These are phyloP conservation scores for Phoma sp. DNA, from an alignment of 2,329 filamentous ascomycete species.

Conservation along the genomic window DNA sequence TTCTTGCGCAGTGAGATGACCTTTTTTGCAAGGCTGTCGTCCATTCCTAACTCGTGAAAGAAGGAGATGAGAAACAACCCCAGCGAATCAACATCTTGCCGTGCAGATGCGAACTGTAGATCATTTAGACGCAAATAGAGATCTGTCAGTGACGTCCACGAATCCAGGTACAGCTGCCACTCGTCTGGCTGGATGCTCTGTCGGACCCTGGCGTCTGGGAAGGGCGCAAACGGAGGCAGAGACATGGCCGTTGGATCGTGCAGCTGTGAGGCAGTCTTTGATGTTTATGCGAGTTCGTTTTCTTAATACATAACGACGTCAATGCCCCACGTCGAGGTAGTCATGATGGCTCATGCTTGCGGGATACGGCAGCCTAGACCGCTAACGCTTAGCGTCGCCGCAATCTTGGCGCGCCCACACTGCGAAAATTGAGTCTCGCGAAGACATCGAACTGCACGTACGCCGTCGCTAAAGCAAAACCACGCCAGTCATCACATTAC, in stretches of 20 bases:
- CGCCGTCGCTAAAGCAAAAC: conserved; percentile 38
- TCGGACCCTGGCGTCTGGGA: conserved; percentile 74
- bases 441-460: conserved; percentile 33
- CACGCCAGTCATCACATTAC: conserved; percentile 63
- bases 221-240: conserved; percentile 77
- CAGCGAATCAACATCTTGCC: conserved; percentile 66
- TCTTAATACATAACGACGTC: conserved; percentile 19
- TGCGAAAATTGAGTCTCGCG: conserved; percentile 20
- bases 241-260: conserved; percentile 42
- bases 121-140: conserved; percentile 68
- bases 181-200: conserved; percentile 71
- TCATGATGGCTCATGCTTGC: conserved; percentile 37
- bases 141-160: conserved; percentile 75
- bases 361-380: not conserved
- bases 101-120: conserved; percentile 61
- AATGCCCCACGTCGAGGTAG: conserved; percentile 25
- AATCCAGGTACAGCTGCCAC: conserved; percentile 79
- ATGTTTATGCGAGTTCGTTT: conserved; percentile 10
- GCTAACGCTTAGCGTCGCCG: not conserved
- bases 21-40: conserved; percentile 46
- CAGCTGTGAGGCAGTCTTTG: conserved; percentile 1
- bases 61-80: conserved; percentile 72
- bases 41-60: conserved; percentile 60
- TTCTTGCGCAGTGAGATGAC: conserved; percentile 65
- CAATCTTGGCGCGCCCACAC: conserved; percentile 14